These are phyloP conservation scores for Carpinus viminea DNA, from an alignment of 306 rosid species.

Conservation along the genomic window DNA sequence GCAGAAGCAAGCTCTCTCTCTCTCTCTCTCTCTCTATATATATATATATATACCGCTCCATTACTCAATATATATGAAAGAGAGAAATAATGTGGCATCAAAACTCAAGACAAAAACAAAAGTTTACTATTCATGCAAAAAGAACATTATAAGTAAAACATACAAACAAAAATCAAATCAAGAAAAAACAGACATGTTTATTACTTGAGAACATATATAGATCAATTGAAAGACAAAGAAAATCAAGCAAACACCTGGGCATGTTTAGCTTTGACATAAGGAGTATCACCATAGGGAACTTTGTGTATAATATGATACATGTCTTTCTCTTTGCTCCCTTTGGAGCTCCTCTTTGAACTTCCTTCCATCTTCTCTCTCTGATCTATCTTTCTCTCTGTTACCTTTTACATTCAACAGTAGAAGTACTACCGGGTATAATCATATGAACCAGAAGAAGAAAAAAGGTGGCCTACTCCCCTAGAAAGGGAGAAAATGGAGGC, in stretches of 20 bases:
- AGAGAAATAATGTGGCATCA: not conserved
- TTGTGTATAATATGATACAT: slow-evolving; percentile 82
- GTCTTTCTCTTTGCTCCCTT: slow-evolving; percentile 56
- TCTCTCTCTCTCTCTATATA: no score
- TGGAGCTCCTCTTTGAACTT: slow-evolving; percentile 24
- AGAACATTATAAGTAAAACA: not conserved
- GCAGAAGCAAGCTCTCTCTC: not conserved
- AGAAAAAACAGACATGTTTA: no score
- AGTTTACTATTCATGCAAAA: not conserved
- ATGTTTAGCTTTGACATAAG: slow-evolving; percentile 90
- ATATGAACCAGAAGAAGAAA: not conserved
- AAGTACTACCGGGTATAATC: no score
- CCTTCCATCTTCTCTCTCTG: slow-evolving; percentile 37
- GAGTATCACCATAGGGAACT: slow-evolving; percentile 77
- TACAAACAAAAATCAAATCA: no score
- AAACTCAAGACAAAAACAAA: not conserved
- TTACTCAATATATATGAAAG: not conserved
- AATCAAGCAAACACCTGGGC: slow-evolving; percentile 61
- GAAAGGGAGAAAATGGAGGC: not conserved
- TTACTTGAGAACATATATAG: no score
- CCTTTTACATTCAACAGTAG: not conserved
- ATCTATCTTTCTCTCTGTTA: not conserved
- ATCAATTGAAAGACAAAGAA: not conserved
- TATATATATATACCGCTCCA: not conserved
- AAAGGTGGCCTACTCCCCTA: not conserved